Evolutionary conservation across 768 basidiomycete species (phyloP), one percentile per base, ranked within the genome.

Genomic region (Mycena alexandri): DNA sequence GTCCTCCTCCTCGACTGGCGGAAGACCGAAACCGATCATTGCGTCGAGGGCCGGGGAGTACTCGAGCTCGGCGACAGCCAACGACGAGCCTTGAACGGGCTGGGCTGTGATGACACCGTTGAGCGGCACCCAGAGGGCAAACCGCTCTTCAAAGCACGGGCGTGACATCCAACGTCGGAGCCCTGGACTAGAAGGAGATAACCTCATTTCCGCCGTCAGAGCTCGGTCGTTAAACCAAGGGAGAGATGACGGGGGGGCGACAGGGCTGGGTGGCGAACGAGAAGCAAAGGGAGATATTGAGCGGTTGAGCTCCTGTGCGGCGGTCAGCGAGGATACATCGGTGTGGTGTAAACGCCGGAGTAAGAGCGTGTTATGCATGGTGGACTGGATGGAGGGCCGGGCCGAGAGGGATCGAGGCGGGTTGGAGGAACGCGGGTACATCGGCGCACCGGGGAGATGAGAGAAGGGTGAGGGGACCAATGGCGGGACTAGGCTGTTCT

Each of bases 81-180:
- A 76, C 34, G 82, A 76, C 19, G 84, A 79, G 56, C 89, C 85
- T 36, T 81, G 73, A 51, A 91, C 83, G 19, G 79, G 82, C 19
- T 77, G 75, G 41, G 80, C 66, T 21, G 80, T 73, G 42, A 84
- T 75, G 14, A 76, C 81, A 19, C 74, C 79, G 21, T 81, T 81
- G 24, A 77, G 74, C 5, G 82, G 81, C 14, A 84, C 76, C 81
- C 89, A 91, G 5, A 92, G 80, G 29, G 81, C 77, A 68, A 86
- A 79, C 36, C 92, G 83, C 62, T 94, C 91, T 77, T 94, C 93
- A 75, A 92, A 93, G 74, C 90, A 90, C 25, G 90, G 89, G 5
- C 93, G 89, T 42, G 83, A 80, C 67, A 87, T 82, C 93, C 93
- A 94, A n/a, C 79, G 84, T 47, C 83, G 84, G 51, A 94, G 80